Conservation (phyloP, 78 protist species). For the Mastigamoeba balamuthi region DNA sequence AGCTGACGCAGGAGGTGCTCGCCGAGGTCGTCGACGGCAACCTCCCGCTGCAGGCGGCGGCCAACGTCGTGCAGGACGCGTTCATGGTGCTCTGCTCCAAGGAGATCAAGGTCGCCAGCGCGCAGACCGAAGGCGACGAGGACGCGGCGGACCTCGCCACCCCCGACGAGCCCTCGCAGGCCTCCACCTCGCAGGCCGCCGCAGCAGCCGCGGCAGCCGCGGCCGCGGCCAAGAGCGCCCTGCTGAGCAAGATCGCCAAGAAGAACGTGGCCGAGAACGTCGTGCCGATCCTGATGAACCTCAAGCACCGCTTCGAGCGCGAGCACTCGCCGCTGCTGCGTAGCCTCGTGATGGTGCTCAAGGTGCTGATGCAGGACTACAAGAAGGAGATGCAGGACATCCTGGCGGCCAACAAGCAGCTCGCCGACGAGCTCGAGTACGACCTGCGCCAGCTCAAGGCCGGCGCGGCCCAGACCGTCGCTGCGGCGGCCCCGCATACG, state of each 20-base stretch:
- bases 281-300: slow-evolving; percentile 43
- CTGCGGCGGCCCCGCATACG: too few species aligned
- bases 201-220: background rate
- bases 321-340: slow-evolving; percentile 48
- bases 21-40: slow-evolving; percentile 35
- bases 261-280: slow-evolving; percentile 50
- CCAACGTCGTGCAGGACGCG: slow-evolving; percentile 33
- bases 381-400: slow-evolving; percentile 37
- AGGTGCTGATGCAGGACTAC: slow-evolving; percentile 34
- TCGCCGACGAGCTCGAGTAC: slow-evolving; percentile 56
- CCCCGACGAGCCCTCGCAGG: background rate
- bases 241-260: slow-evolving; percentile 9
- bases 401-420: slow-evolving; percentile 31
- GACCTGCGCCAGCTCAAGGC: too few species aligned
- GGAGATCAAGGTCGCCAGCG: slow-evolving; percentile 36
- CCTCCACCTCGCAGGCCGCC: background rate
- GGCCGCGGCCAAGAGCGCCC: background rate
- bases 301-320: slow-evolving; percentile 45
- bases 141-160: background rate
- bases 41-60: background rate
- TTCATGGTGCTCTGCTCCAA: slow-evolving; percentile 38
- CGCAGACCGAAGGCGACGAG: background rate
- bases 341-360: slow-evolving; percentile 23
- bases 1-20: slow-evolving; percentile 20
- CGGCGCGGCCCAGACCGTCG: too few species aligned